Evolutionary conservation across 2,329 filamentous ascomycete genomes (phyloP), one percentile per base, ranked within the genome.

Genomic region (Aspergillus ustus): DNA sequence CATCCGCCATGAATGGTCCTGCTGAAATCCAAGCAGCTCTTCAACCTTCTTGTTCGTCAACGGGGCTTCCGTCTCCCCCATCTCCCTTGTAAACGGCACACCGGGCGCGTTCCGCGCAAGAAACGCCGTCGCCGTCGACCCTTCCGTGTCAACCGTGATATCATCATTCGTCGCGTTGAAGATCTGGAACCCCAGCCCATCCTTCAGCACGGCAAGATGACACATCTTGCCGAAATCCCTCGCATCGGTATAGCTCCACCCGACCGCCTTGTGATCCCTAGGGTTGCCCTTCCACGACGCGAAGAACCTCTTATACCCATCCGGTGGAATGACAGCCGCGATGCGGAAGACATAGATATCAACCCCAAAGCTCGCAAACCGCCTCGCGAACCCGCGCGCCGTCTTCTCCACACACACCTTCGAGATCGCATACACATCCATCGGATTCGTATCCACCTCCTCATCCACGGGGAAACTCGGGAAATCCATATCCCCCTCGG

Each of bases 131-230:
- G 74, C 75, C 0, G 85, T 87, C 0, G 83, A 81, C 22, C 78
- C 72, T 7, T 78, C 72, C 8, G 77, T 80, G 3, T 83, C 64
- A 53, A 70, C 83, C 0, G 86, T 89, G 52, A 88, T 88, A 2
- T 80, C 84, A 67, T 87, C 82, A 67, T 89, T 89, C 0, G 85
- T 87, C 1, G 85, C 86, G 68, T 89, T 89, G 73, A 89, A 89
- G 0, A 88, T 75, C 69, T 89, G 85, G 66, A 87, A 89, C 0
- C 86, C 86, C 9, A 89, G 68, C 0, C 84, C 85, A 68, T 59
- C 63, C n/a, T 81, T 79, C 65, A 82, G 84, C 62, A 88, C 78
- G 19, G 78, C 81, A 8, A 84, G 68, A 64, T 87, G 77, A 68
- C 84, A 88, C 60, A 89, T 88, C 72, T 86, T 84, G 0, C 85